phyloP scores from a whole-genome alignment of 2,329 filamentous ascomycete species.

The Atkinsonella hypoxylon region DNA sequence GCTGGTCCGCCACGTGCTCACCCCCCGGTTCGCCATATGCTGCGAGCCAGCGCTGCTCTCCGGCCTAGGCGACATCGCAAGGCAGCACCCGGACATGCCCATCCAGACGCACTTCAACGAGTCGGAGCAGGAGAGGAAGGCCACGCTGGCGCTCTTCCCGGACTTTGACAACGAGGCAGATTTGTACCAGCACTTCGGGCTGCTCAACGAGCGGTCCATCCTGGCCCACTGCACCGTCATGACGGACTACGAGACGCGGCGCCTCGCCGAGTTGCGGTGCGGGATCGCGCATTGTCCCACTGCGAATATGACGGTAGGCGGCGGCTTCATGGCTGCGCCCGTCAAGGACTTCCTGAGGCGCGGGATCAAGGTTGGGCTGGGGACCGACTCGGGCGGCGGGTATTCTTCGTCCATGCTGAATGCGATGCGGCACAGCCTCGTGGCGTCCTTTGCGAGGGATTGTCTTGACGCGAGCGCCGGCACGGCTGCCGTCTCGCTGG shows the following conservation, averaged over 20 bases:
- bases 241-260: constrained; percentile 39
- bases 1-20: constrained; percentile 39
- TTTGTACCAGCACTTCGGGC: constrained; percentile 42
- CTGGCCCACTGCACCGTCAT: constrained; percentile 57
- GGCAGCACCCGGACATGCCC: constrained; percentile 33
- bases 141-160: constrained; percentile 44
- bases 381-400: constrained; percentile 52
- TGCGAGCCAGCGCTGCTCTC: constrained; percentile 42
- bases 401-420: constrained; percentile 49
- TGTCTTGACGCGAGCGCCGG: constrained; percentile 27
- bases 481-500: constrained; percentile 27
- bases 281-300: constrained; percentile 54
- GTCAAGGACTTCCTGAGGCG: constrained; percentile 43
- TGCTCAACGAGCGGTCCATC: constrained; percentile 44
- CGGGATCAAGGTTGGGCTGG: constrained; percentile 53
- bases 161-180: constrained; percentile 44
- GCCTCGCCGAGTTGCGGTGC: constrained; percentile 34
- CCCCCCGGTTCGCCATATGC: constrained; percentile 49
- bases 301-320: constrained; percentile 50
- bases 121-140: constrained; percentile 45
- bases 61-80: constrained; percentile 42
- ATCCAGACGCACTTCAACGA: constrained; percentile 61
- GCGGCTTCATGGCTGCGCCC: constrained; percentile 50
- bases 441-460: constrained; percentile 38
- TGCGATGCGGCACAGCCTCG: constrained; percentile 44